Conservation (phyloP, 495 filamentous ascomycete species). For the Saxispiralis lemnorum region DNA sequence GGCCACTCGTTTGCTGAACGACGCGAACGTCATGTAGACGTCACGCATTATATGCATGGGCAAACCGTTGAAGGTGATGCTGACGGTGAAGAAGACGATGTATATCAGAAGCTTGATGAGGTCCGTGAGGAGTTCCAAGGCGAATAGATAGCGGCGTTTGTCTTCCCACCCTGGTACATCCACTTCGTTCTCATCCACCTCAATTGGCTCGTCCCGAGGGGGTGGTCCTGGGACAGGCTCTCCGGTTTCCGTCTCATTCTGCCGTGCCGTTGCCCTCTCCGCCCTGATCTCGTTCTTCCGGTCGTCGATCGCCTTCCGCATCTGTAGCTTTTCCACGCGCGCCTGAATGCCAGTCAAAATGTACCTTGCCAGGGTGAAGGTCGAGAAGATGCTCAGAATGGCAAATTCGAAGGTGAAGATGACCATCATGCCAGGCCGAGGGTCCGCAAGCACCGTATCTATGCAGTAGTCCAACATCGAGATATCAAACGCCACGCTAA, state of each 20-base stretch:
- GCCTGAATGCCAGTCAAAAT: conserved; percentile 62
- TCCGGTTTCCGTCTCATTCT: conserved; percentile 34
- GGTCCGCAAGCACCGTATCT: conserved; percentile 62
- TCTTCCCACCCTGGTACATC: conserved; percentile 94
- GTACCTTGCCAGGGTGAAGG: conserved; percentile 64
- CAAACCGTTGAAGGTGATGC: conserved; percentile 82
- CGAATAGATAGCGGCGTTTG: conserved; percentile 85
- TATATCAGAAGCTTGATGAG: conserved; percentile 82
- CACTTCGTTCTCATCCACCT: conserved; percentile 75
- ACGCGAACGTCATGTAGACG: conserved; percentile 79
- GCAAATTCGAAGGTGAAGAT: conserved; percentile 99
- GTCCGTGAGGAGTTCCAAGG: conserved; percentile 74
- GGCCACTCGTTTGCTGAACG: conserved; percentile 69
- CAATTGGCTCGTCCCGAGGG: conserved; percentile 21
- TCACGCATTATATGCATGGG: conserved; percentile 94
- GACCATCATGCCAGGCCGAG: conserved; percentile 95
- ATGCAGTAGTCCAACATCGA: conserved; percentile 66
- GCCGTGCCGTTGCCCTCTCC: conserved; percentile 43
- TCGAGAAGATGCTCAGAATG: conserved; percentile 59
- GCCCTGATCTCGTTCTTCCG: conserved; percentile 37
- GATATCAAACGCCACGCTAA: conserved; percentile 59
- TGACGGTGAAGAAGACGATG: conserved; percentile 76
- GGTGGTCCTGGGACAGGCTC: conserved; percentile 28
- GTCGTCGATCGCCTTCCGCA: conserved; percentile 43
- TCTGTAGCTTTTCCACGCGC: conserved; percentile 52